These are phyloP conservation scores for Plasmopara halstedii DNA, from an alignment of 352 stramenopile species.

Conservation along the genomic window DNA sequence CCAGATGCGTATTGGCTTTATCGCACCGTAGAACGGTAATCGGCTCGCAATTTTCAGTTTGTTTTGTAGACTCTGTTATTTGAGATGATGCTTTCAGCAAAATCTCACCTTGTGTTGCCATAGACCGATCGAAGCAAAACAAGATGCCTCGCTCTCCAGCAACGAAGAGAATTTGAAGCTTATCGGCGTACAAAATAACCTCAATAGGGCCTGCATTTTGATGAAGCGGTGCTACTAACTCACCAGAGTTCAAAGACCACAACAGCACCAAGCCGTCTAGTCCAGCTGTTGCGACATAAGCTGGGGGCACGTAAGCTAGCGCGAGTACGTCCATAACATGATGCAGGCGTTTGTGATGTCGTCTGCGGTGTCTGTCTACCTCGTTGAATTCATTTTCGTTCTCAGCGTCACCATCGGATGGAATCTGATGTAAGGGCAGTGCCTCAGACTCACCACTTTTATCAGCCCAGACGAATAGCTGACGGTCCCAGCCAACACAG, in stretches of 20 bases:
- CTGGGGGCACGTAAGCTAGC: conserved; percentile 60
- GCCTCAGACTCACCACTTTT: conserved; percentile 71
- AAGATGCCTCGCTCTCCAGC: conserved; percentile 54
- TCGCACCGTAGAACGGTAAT: conserved; percentile 51
- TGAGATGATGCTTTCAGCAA: conserved; percentile 22
- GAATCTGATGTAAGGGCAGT: conserved; percentile 48
- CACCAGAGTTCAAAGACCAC: conserved; percentile 74
- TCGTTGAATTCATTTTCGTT: conserved; percentile 15
- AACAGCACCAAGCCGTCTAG: conserved; percentile 67
- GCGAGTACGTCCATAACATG: conserved; percentile 67
- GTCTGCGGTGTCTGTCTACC: conserved; percentile 16
- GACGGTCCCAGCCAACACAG: conserved; percentile 79
- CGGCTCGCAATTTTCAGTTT: conserved; percentile 24
- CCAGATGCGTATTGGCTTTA: conserved; percentile 48
- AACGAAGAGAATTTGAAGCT: conserved; percentile 65
- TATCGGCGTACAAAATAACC: conserved; percentile 55
- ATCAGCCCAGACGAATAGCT: conserved; percentile 78
- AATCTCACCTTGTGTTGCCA: conserved; percentile 44
- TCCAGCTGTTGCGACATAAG: conserved; percentile 58
- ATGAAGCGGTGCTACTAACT: conserved; percentile 53
- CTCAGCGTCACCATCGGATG: conserved; percentile 23
- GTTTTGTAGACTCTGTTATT: not conserved
- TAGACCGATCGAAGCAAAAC: conserved; percentile 61
- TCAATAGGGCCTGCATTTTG: conserved; percentile 60
- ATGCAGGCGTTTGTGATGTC: conserved; percentile 16